Conservation (phyloP, 495 filamentous ascomycete species). For the Hyaloscypha finlandica region DNA sequence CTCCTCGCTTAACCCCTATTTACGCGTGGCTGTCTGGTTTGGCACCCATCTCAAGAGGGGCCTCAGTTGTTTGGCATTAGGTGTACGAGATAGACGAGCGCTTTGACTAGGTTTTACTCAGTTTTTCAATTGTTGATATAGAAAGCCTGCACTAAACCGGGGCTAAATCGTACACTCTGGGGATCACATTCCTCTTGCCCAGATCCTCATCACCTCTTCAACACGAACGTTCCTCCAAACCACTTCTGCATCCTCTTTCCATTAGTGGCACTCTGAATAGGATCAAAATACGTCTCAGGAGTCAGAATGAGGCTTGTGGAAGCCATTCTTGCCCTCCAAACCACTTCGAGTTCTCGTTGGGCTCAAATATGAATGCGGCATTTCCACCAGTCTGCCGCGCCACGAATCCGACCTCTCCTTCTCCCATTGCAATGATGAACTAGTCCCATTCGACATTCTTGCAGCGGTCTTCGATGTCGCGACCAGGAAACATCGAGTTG, state of each 20-base stretch:
- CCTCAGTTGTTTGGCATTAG: no score
- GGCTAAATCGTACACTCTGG: no score
- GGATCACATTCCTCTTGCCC: no score
- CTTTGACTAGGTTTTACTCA: no score
- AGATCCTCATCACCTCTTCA: background rate
- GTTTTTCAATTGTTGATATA: no score
- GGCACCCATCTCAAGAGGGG: no score
- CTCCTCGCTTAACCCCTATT: no score
- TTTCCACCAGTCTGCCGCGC: background rate
- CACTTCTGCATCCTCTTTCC: conserved; percentile 15
- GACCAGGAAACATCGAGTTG: background rate
- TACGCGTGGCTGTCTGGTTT: no score
- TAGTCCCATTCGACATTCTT: background rate
- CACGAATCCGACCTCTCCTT: background rate
- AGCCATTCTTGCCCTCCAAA: conserved; percentile 8
- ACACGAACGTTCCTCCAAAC: conserved; percentile 11
- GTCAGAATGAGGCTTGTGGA: conserved; percentile 19
- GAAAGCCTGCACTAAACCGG: no score
- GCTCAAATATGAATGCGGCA: conserved; percentile 4
- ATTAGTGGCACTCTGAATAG: background rate
- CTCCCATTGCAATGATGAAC: conserved; percentile 5
- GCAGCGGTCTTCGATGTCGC: background rate
- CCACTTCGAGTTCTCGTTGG: conserved; percentile 1
- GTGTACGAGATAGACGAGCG: no score
- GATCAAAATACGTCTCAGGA: conserved; percentile 4